Percentiles rank a stretch among this genome's conserved stretches.
Conservation (phyloP, 805 yeast genomes). For the Suhomyces xylopsoci region DNA sequence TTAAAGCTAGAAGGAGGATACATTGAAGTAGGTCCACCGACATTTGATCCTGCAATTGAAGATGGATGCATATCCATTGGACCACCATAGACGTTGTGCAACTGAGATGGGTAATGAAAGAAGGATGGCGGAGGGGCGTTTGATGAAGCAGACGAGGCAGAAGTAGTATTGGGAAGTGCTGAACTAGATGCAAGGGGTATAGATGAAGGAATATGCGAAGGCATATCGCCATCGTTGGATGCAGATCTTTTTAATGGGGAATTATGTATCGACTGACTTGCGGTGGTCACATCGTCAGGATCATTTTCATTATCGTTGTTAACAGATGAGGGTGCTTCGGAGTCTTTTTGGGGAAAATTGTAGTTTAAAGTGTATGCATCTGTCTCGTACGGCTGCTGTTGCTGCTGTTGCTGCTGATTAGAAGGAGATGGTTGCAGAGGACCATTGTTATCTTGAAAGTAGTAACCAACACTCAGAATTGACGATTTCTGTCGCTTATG, state of each 20-base stretch:
- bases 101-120: slow-evolving; percentile 12
- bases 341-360: slow-evolving; percentile 18
- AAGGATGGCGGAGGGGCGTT: slow-evolving; percentile 9
- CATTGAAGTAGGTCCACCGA: neutral
- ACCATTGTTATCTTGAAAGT: slow-evolving; percentile 14
- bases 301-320: slow-evolving; percentile 2
- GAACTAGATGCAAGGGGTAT: slow-evolving; percentile 4
- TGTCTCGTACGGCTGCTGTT: slow-evolving; percentile 8
- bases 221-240: slow-evolving; percentile 3
- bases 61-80: slow-evolving; percentile 1
- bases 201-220: slow-evolving; percentile 1
- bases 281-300: slow-evolving; percentile 2
- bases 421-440: slow-evolving; percentile 4
- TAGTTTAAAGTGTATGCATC: slow-evolving; percentile 16
- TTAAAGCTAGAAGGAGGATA: slow-evolving; percentile 3
- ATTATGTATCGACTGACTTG: slow-evolving; percentile 8
- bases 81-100: slow-evolving; percentile 6
- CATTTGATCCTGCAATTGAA: neutral
- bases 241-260: slow-evolving; percentile 12
- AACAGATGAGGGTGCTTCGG: neutral
- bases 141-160: neutral
- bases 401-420: slow-evolving; percentile 7
- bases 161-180: neutral
- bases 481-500: slow-evolving; percentile 41
- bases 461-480: slow-evolving; percentile 28